A percentile compares a stretch with the other conserved stretches of the same genome.
Conservation (phyloP, 2,329 filamentous ascomycete genomes). For the Ascochyta rabiei region DNA sequence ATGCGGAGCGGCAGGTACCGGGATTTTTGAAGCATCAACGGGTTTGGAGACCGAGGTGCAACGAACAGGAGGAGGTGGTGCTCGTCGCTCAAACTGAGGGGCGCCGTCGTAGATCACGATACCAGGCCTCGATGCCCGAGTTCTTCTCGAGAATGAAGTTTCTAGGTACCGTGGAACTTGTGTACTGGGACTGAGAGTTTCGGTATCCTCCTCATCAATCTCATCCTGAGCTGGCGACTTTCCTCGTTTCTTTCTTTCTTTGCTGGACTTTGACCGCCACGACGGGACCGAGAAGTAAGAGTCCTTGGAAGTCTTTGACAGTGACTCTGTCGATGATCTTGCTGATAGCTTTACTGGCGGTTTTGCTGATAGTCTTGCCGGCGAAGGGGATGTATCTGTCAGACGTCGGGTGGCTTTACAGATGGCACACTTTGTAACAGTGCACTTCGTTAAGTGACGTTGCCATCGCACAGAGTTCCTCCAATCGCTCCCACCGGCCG, state of each 20-base stretch:
- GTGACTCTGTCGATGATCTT: background rate
- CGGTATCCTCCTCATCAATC: no score
- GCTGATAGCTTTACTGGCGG: background rate
- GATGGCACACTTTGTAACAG: background rate
- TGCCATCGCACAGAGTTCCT: constrained; percentile 7
- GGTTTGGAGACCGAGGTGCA: background rate
- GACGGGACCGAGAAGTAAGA: background rate
- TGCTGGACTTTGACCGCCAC: background rate
- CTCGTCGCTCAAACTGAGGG: background rate
- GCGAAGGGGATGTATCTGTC: background rate
- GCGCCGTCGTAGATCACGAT: background rate
- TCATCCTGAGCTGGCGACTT: background rate
- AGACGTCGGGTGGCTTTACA: background rate
- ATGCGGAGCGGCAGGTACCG: background rate
- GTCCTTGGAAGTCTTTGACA: background rate
- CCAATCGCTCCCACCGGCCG: constrained; percentile 8
- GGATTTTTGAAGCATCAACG: background rate
- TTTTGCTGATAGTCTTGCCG: background rate
- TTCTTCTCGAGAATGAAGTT: background rate
- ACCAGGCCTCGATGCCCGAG: background rate
- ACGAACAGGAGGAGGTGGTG: background rate
- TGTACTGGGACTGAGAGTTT: background rate
- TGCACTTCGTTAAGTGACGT: background rate
- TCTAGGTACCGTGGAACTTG: background rate
- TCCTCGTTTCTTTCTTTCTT: background rate